A percentile compares a stretch with the other conserved stretches of the same genome.
Evolutionary conservation across 2,329 filamentous ascomycete genomes (phyloP).

Genomic region (Microdochium bolleyi): DNA sequence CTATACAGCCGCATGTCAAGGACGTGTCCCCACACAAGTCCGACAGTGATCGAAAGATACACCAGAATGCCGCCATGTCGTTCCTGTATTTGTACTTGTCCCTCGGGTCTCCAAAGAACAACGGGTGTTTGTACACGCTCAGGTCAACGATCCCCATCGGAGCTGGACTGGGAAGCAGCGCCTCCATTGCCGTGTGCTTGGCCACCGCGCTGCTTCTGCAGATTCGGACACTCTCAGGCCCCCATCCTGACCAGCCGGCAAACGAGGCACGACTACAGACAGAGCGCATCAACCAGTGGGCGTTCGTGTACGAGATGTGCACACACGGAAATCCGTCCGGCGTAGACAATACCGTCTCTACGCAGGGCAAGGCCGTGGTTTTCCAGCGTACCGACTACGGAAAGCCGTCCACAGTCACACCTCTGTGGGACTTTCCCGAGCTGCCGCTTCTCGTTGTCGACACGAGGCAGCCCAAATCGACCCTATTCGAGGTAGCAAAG

Average conservation of each 20-base stretch:
- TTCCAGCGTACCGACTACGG: constrained; percentile 76
- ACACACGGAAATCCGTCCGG: constrained; percentile 96
- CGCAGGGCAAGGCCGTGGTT: constrained; percentile 88
- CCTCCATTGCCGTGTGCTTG: constrained; percentile 87
- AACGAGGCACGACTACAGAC: constrained; percentile 86
- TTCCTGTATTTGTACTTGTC: constrained; percentile 94
- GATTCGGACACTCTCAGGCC: constrained; percentile 78
- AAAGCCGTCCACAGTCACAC: constrained; percentile 67
- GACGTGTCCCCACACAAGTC: constrained; percentile 59
- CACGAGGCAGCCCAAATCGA: constrained; percentile 82
- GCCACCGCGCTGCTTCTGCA: constrained; percentile 79
- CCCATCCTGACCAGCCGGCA: constrained; percentile 82
- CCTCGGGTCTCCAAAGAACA: constrained; percentile 69
- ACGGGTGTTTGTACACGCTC: constrained; percentile 80
- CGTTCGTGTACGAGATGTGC: constrained; percentile 93
- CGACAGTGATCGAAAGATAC: constrained; percentile 72
- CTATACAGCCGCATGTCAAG: constrained; percentile 71
- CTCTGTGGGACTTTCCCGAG: constrained; percentile 84
- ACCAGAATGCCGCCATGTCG: constrained; percentile 70
- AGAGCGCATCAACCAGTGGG: constrained; percentile 95
- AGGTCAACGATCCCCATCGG: constrained; percentile 91
- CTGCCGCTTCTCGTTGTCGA: constrained; percentile 85
- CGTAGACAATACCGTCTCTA: constrained; percentile 92
- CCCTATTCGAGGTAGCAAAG: constrained; percentile 77
- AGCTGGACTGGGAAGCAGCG: constrained; percentile 85